Percentiles rank a stretch among this genome's conserved stretches.
phyloP scores from a whole-genome alignment of 495 filamentous ascomycete genomes.

The Penicillium mononematosum region DNA sequence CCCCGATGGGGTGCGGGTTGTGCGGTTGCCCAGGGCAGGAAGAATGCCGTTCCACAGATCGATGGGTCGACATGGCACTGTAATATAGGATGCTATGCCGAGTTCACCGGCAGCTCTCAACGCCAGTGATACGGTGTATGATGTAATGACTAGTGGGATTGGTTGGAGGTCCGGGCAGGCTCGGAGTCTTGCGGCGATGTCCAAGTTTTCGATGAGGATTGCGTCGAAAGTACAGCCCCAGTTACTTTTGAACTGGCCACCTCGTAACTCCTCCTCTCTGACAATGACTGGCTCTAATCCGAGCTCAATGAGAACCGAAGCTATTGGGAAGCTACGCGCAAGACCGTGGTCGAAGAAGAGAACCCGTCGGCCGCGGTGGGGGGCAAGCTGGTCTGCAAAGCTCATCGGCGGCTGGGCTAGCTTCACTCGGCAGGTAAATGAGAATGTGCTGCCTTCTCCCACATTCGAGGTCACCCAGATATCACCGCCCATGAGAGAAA shows the following conservation, averaged over 20 bases:
- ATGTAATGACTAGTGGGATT: conserved; percentile 83
- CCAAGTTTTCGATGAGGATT: conserved; percentile 84
- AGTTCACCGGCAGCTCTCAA: conserved; percentile 88
- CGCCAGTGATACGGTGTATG: conserved; percentile 78
- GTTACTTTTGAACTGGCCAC: conserved; percentile 45
- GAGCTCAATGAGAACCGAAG: conserved; percentile 67
- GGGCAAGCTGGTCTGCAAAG: conserved; percentile 71
- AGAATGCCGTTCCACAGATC: conserved; percentile 93
- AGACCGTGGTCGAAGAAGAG: conserved; percentile 83
- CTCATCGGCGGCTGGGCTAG: conserved; percentile 70
- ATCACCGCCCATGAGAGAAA: conserved; percentile 75
- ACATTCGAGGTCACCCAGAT: conserved; percentile 88
- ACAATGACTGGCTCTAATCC: conserved; percentile 73
- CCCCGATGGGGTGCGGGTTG: conserved; percentile 76
- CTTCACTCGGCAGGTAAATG: conserved; percentile 76
- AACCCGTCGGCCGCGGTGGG: conserved; percentile 76
- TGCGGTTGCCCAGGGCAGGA: conserved; percentile 83
- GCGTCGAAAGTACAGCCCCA: conserved; percentile 71
- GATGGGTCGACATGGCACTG: conserved; percentile 83
- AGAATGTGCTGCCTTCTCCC: conserved; percentile 82
- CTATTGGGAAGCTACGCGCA: conserved; percentile 64
- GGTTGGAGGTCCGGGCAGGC: conserved; percentile 81
- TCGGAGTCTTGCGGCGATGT: conserved; percentile 75
- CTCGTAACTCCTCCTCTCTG: conserved; percentile 46
- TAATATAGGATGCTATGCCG: conserved; percentile 93